Evolutionary conservation across 1,284 basidiomycete genomes (phyloP).

Genomic region (Leccinum pachyderme): DNA sequence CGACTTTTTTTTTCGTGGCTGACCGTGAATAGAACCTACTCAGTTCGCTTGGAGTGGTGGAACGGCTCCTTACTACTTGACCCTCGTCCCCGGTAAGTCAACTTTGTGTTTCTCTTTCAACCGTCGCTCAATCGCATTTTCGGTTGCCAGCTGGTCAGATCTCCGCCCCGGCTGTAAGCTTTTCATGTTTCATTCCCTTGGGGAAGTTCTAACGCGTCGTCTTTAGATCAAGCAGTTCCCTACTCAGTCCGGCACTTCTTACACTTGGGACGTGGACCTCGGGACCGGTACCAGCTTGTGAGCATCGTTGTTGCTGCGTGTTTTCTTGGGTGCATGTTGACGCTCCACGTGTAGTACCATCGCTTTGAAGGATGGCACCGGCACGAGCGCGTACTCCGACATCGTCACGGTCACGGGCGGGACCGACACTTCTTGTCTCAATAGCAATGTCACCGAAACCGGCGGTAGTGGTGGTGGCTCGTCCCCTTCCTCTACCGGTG

Average conservation of each 20-base stretch:
- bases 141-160: conserved; percentile 51
- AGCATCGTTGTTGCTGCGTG: neutral
- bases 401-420: conserved; percentile 50
- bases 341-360: conserved; percentile 42
- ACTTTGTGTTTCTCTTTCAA: fast-evolving
- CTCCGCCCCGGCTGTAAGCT: conserved; percentile 49
- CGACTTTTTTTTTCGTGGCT: neutral
- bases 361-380: conserved; percentile 58
- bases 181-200: neutral
- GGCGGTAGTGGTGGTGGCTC: conserved; percentile 3
- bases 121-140: neutral
- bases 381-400: conserved; percentile 54
- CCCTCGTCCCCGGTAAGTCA: conserved; percentile 59
- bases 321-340: conserved; percentile 1
- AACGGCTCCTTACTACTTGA: conserved; percentile 59
- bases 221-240: conserved; percentile 56
- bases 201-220: neutral
- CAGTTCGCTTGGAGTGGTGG: conserved; percentile 59
- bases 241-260: conserved; percentile 40
- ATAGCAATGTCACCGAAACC: conserved; percentile 7
- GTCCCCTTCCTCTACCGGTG: conserved; percentile 7
- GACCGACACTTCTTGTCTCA: conserved; percentile 34
- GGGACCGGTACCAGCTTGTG: conserved; percentile 53
- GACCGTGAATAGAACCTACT: conserved; percentile 48
- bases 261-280: conserved; percentile 67